These are phyloP conservation scores for Venturia effusa DNA, from an alignment of 2,329 filamentous ascomycete genomes.

Conservation along the genomic window DNA sequence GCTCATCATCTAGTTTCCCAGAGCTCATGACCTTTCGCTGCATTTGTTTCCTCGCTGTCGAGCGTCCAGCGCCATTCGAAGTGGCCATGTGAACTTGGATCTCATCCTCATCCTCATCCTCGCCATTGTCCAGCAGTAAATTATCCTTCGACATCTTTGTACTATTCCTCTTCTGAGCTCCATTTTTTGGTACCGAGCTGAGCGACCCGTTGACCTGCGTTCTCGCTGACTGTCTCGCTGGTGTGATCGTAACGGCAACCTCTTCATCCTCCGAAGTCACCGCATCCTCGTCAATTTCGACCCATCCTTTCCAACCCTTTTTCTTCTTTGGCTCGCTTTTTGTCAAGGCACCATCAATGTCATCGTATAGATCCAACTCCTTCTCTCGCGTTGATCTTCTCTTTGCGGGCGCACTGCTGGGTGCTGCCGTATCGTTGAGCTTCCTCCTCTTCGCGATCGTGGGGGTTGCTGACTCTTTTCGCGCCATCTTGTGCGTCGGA, in stretches of 20 bases:
- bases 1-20: neutral
- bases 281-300: neutral
- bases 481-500: neutral
- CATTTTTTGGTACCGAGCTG: neutral
- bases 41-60: neutral
- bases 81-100: neutral
- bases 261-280: neutral
- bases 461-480: neutral
- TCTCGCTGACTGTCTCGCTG: neutral
- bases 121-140: neutral
- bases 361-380: conserved; percentile 9
- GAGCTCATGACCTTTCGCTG: neutral
- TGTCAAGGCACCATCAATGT: conserved; percentile 9
- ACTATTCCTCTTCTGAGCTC: neutral
- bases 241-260: neutral
- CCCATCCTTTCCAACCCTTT: conserved; percentile 3
- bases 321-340: neutral
- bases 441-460: neutral
- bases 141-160: neutral
- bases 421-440: neutral
- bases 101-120: neutral
- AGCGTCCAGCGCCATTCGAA: neutral
- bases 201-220: neutral
- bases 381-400: neutral
- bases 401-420: neutral